Evolutionary conservation across 768 basidiomycete genomes (phyloP), one percentile per base, ranked within the genome.

Genomic region (Xerocomellus dryophilus): DNA sequence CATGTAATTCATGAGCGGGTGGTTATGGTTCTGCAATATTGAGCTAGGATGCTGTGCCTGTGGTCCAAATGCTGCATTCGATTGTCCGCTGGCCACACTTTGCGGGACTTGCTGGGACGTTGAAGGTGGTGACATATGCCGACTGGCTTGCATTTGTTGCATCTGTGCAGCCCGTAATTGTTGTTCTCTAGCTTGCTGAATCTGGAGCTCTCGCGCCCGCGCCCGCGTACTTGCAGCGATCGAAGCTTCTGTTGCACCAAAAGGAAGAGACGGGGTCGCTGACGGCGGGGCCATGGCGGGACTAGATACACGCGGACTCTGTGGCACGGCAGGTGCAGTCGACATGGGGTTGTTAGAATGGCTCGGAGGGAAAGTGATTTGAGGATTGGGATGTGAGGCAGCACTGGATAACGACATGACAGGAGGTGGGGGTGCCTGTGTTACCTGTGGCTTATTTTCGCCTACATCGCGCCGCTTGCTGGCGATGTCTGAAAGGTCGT

Each of bases 401-500:
- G 53, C 39, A 29, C 50, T 38, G 15, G 66, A 50, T 14, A 62
- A 27, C 9, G 64, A 55, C 49, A 64, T 54, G 34, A 49, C 47
- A 0, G 60, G 41, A 41, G 61, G 45, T 32, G 62, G 50, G 15
- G 75, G 76, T 0, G 79, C 75, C 2, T 76, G 77, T 73, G 78
- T 74, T 60, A 76, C 72, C 55, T 70, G 65, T 18, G 61, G 55
- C 61, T 83, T 85, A 39, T 70, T 71, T 57, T 89, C 87, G 32
- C 88, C 88, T 1, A 82, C 83, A 61, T 90, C 84, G 18, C 84
- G 77, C 17, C 88, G 78, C 67, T 90, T 90, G 66, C 78, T 80
- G 38, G 73, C 71, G n/a, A 64, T 43, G 36, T 78, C 78, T 4
- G 63, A 55, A 44, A 56, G 52, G 41, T 86, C 85, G 14, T 84